Evolutionary conservation across 306 rosid genomes (phyloP).

Genomic region (Trifolium pratense): DNA sequence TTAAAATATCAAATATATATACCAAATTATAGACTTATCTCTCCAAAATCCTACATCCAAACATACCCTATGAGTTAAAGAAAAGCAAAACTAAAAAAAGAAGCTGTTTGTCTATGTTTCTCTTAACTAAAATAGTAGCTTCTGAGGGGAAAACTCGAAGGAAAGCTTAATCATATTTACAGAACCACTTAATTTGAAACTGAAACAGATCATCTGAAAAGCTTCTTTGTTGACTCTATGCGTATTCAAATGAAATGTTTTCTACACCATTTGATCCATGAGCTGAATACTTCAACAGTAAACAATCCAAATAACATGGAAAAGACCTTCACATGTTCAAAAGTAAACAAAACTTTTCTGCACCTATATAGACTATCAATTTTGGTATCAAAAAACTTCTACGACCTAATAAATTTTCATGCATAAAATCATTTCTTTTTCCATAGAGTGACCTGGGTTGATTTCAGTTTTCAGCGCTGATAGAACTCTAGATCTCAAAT

Average conservation of each 20-base stretch:
- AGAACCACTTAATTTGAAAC: neutral
- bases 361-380: neutral
- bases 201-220: neutral
- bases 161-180: neutral
- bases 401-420: neutral
- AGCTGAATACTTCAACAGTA: neutral
- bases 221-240: neutral
- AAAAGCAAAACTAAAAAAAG: no score
- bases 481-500: no score
- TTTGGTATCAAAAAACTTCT: neutral
- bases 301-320: neutral
- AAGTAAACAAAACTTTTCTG: neutral
- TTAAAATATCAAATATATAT: no score
- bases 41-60: no score
- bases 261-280: neutral
- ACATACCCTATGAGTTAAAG: no score
- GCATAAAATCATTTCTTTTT: conserved; percentile 3
- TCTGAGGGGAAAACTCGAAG: conserved; percentile 6
- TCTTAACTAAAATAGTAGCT: neutral
- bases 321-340: neutral
- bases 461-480: conserved; percentile 3
- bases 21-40: no score
- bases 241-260: neutral
- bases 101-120: neutral
- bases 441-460: conserved; percentile 8